Evolutionary conservation across 331 rosid species (phyloP), one percentile per base, ranked within the genome.

Genomic region (Malus hybrid): DNA sequence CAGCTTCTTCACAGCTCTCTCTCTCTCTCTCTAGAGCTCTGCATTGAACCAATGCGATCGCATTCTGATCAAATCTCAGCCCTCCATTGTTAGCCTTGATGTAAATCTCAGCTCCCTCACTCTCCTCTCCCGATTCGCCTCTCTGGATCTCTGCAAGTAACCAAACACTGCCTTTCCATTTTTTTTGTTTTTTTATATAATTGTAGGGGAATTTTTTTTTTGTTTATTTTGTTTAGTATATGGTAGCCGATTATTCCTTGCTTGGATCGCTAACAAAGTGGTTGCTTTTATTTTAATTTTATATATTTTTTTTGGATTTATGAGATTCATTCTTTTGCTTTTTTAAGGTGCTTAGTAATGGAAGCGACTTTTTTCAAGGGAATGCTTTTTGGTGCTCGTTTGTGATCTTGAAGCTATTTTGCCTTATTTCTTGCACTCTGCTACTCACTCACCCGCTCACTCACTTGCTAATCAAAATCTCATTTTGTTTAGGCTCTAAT

Each of bases 191-290:
- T 10, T 10, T 24, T 24, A 24, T 9, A 42, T 42, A 10, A 31
- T 71, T 14, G 7, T 13, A 34, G 22, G 16, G 10, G 18, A 27
- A 27, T 12, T 16, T 61, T 4, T 61, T 4, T 6, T 36, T 12
- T 24, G 62, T 70, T 76, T 5, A 36, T 39, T 63, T 69, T 39
- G 59, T 69, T 64, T 36, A 20, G 3, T 81, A 46, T 67, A 80
- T 69, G 2, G n/a, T 73, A 55, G 71, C 70, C 73, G 76, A 78
- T 69, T 84, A 88, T 91, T 89, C 92, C 79, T 90, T 85, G 85
- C 91, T 93, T 93, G 72, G 74, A 63, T 78, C 86, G 73, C 78
- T 75, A 13, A 32, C 74, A 50, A 88, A 81, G 84, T 71, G 64
- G 52, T 81, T 83, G 81, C 75, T 79, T 79, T 83, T 68, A 5